phyloP scores from a whole-genome alignment of 1,284 basidiomycete species.

The Erythrobasidium hasegawianum region DNA sequence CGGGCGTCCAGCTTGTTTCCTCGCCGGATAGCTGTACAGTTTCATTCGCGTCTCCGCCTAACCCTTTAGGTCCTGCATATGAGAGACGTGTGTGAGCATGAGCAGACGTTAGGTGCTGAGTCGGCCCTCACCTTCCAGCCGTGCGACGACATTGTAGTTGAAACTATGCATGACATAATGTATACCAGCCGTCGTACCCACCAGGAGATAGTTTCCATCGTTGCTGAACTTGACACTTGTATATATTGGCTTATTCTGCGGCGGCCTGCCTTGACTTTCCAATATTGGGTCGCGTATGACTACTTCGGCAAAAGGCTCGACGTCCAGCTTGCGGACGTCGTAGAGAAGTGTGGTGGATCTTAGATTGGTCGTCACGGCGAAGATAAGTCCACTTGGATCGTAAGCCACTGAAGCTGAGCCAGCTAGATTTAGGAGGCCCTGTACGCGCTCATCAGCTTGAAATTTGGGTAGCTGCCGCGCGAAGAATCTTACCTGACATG shows the following conservation, averaged over 20 bases:
- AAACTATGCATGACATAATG: conserved; percentile 92
- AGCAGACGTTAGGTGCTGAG: not conserved
- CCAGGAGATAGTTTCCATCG: conserved; percentile 81
- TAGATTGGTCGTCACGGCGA: conserved; percentile 85
- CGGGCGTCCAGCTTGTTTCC: conserved; percentile 86
- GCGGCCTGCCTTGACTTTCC: conserved; percentile 67
- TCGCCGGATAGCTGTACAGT: conserved; percentile 63
- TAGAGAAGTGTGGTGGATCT: conserved; percentile 82
- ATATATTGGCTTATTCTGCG: conserved; percentile 74
- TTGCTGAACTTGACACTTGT: conserved; percentile 87
- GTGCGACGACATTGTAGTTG: conserved; percentile 72
- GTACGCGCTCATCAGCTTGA: conserved; percentile 56
- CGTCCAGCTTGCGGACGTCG: conserved; percentile 82
- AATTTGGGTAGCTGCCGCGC: too few species aligned
- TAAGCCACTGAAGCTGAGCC: conserved; percentile 79
- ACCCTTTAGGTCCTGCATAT: conserved; percentile 58
- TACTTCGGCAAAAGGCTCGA: conserved; percentile 79
- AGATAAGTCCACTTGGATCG: conserved; percentile 82
- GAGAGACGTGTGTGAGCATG: conserved; percentile 10
- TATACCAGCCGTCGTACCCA: conserved; percentile 85
- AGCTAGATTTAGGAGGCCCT: conserved; percentile 56
- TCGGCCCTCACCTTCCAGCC: conserved; percentile 62
- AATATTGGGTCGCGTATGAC: conserved; percentile 76
- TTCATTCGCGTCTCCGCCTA: conserved; percentile 58
- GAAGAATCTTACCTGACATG: conserved; percentile 58